These are phyloP conservation scores for Roridomyces roridus DNA, from an alignment of 768 basidiomycete genomes.

Conservation along the genomic window DNA sequence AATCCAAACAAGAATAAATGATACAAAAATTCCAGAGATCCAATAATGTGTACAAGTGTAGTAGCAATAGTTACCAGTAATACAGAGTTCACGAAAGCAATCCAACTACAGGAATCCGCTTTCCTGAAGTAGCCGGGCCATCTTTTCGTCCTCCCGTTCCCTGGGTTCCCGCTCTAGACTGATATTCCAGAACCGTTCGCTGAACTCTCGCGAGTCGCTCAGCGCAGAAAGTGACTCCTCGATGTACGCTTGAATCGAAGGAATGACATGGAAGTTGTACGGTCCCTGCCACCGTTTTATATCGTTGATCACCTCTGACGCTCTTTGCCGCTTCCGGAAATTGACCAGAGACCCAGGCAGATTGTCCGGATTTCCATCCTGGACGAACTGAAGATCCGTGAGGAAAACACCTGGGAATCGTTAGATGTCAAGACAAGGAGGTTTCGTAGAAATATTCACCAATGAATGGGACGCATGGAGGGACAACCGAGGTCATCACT, in stretches of 20 bases:
- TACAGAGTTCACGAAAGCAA: constrained; percentile 12
- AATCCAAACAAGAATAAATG: background rate
- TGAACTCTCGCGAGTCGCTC: constrained; percentile 68
- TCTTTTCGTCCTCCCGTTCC: constrained; percentile 96
- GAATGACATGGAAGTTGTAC: constrained; percentile 82
- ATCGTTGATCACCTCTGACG: constrained; percentile 95
- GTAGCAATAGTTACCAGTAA: constrained; percentile 19
- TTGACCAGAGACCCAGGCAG: constrained; percentile 79
- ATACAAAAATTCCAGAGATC: background rate
- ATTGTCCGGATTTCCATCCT: constrained; percentile 92
- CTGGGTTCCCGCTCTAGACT: constrained; percentile 90
- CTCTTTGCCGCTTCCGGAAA: constrained; percentile 93
- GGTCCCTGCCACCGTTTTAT: constrained; percentile 96
- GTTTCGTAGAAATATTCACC: constrained; percentile 50
- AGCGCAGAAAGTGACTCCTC: constrained; percentile 79
- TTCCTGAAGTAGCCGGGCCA: constrained; percentile 88
- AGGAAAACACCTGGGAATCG: constrained; percentile 82
- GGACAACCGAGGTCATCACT: constrained; percentile 80
- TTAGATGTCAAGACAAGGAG: constrained; percentile 11
- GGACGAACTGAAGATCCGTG: constrained; percentile 96
- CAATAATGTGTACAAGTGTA: background rate
- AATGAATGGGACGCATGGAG: constrained; percentile 96
- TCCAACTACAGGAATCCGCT: constrained; percentile 76
- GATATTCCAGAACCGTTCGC: constrained; percentile 83
- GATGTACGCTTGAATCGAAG: constrained; percentile 74